Evolutionary conservation across 148 eudicot genomes (phyloP).

Genomic region (Camellia japonica): DNA sequence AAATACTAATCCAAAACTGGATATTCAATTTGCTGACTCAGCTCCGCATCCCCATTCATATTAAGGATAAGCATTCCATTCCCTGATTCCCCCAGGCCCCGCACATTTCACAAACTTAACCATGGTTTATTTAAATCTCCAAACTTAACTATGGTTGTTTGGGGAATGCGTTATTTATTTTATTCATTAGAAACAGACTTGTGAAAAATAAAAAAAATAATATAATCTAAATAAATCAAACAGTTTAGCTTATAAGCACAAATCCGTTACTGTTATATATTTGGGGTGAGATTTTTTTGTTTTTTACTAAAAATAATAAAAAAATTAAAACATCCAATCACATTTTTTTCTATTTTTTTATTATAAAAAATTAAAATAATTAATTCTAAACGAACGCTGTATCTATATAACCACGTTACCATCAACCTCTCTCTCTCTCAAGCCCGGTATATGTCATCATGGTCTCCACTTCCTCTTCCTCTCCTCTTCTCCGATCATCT

Average conservation of each 20-base stretch:
- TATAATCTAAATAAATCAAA: no score
- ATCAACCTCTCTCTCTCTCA: not conserved
- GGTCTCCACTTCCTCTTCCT: slow-evolving; percentile 10
- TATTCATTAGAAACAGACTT: no score
- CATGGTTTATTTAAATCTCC: not conserved
- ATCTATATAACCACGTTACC: not conserved
- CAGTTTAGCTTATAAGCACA: no score
- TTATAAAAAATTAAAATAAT: no score
- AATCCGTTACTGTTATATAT: no score
- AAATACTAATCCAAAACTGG: not conserved
- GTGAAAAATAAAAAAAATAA: no score
- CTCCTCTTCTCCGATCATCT: slow-evolving; percentile 19
- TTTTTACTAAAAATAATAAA: no score
- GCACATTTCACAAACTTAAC: not conserved
- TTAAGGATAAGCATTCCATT: not conserved
- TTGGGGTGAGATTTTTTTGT: no score
- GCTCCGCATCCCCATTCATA: not conserved
- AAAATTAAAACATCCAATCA: no score
- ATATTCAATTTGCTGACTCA: slow-evolving; percentile 3
- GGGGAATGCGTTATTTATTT: no score
- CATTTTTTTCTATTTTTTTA: no score
- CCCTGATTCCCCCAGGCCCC: not conserved
- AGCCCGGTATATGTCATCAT: not conserved
- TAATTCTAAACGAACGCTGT: not conserved
- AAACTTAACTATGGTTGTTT: not conserved